These are phyloP conservation scores for Tympanopsis confertula DNA, from an alignment of 2,329 filamentous ascomycete species.

Conservation along the genomic window DNA sequence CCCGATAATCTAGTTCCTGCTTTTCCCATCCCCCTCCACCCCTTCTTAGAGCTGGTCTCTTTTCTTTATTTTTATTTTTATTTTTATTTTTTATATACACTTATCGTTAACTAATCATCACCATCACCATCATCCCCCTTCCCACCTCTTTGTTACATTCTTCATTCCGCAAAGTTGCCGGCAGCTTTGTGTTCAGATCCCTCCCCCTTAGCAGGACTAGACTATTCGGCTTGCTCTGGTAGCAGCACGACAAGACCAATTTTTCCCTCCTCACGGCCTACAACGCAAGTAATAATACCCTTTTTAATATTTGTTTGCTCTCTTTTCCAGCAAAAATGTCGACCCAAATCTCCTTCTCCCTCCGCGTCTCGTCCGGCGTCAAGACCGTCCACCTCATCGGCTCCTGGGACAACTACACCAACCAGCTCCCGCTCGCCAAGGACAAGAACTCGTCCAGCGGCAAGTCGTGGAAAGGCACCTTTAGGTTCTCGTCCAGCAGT, in stretches of 20 bases:
- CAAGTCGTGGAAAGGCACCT: conserved; percentile 89
- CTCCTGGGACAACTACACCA: conserved; percentile 94
- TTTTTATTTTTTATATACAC: conserved; percentile 17
- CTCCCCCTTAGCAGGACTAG: conserved; percentile 22
- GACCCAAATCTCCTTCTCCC: conserved; percentile 86
- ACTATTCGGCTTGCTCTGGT: conserved; percentile 18
- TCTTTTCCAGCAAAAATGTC: conserved; percentile 51
- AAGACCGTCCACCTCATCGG: conserved; percentile 96
- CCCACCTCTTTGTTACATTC: conserved; percentile 6
- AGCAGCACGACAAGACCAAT: conserved; percentile 17
- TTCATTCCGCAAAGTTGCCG: conserved; percentile 28
- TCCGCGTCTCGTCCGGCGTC: conserved; percentile 90
- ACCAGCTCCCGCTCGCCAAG: conserved; percentile 87
- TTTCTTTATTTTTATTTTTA: conserved; percentile 19
- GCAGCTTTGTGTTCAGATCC: conserved; percentile 45
- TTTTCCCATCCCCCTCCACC: conserved; percentile 31
- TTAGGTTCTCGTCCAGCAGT: conserved; percentile 81
- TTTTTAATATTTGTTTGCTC: conserved; percentile 8
- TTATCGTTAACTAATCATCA: conserved; percentile 15
- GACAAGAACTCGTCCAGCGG: conserved; percentile 73
- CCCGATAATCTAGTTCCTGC: conserved; percentile 38
- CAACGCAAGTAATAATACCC: not conserved
- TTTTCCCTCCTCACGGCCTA: conserved; percentile 16
- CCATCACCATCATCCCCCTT: conserved; percentile 7
- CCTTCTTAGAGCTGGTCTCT: conserved; percentile 43